A percentile compares a stretch with the other conserved stretches of the same genome.
Evolutionary conservation across 495 filamentous ascomycete species (phyloP).

Genomic region (Aspergillus baeticus): DNA sequence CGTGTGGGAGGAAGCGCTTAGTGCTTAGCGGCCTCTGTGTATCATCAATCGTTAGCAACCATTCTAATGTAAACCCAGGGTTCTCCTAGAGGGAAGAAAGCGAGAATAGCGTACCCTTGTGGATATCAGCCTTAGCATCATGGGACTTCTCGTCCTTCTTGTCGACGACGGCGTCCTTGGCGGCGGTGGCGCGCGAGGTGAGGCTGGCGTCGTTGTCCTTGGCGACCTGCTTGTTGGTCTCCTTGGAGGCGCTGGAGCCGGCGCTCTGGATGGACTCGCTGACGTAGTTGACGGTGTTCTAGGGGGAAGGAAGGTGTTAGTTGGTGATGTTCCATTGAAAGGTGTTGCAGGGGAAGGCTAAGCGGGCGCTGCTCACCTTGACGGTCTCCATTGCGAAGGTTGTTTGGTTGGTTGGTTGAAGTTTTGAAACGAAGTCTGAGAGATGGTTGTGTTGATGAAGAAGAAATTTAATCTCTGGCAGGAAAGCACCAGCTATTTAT

Average conservation of each 20-base stretch:
- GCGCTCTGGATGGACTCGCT: not conserved
- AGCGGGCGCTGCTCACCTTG: not conserved
- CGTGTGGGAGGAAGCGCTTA: not conserved
- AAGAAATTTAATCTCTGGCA: no score
- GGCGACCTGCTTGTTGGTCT: constrained; percentile 5
- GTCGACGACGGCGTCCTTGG: constrained; percentile 6
- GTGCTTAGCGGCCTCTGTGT: not conserved
- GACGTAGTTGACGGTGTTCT: constrained; percentile 6
- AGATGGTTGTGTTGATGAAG: no score
- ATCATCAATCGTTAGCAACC: not conserved
- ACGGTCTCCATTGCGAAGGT: not conserved
- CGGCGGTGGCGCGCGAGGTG: constrained; percentile 1
- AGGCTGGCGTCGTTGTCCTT: constrained; percentile 5
- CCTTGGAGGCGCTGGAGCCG: constrained; percentile 1
- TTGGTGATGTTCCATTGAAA: not conserved
- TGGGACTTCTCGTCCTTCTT: constrained; percentile 8
- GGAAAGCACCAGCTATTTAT: no score
- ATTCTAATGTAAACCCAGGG: not conserved
- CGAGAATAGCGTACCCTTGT: not conserved
- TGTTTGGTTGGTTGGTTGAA: not conserved
- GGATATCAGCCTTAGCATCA: constrained; percentile 3
- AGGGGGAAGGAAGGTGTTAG: not conserved
- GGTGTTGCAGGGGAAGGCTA: not conserved
- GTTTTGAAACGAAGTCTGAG: no score
- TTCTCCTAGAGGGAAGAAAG: not conserved